Evolutionary conservation across 495 filamentous ascomycete genomes (phyloP), one percentile per base, ranked within the genome.

Genomic region (Xylaria acuta): DNA sequence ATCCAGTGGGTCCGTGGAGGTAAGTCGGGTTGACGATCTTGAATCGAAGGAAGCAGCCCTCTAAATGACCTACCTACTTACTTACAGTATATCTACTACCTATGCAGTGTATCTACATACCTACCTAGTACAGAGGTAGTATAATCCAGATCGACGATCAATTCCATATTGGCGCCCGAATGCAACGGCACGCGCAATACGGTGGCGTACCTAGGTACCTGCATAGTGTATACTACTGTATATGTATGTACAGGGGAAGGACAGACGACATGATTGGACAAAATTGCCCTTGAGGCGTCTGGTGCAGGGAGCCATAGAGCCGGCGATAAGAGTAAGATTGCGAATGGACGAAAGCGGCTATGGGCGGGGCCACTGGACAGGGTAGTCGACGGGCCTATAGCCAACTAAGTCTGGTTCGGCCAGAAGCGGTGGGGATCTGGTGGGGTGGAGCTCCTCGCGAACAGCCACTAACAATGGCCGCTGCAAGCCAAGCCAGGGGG

Each of bases 321-420:
- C 54, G 67, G 56, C 54, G 67, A 69, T 69, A 69, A 69, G 67
- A 69, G 53, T 69, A 69, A 69, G 54, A 69, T 69, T 69, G n/a
- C 67, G 56, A 62, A 27, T 49, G 27, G 67, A 69, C 67, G 18
- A 60, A 69, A 47, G 30, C 40, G 67, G 67, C 9, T 3, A 36
- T 32, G n/a, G 25, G 20, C 16, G 38, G 64, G 67, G 67, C 6
- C 14, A 16, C 9, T 38, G 41, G 14, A 20, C 51, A 22, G 54
- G 67, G 38, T 41, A 27, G 65, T 3, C 2, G 53, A 16, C 22
- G 27, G 43, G 32, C 8, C 43, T 49, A 53, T 36, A 53, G 45
- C 32, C 20, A 51, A 56, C n/a, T 40, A 40, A 47, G 40, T 32
- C 38, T 38, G 43, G 27, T 12, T 49, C 43, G 43, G 34, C 32